Evolutionary conservation across 192 early-diverging fungal genomes (phyloP), one percentile per base, ranked within the genome.

Genomic region (Rhizophagus clarus): DNA sequence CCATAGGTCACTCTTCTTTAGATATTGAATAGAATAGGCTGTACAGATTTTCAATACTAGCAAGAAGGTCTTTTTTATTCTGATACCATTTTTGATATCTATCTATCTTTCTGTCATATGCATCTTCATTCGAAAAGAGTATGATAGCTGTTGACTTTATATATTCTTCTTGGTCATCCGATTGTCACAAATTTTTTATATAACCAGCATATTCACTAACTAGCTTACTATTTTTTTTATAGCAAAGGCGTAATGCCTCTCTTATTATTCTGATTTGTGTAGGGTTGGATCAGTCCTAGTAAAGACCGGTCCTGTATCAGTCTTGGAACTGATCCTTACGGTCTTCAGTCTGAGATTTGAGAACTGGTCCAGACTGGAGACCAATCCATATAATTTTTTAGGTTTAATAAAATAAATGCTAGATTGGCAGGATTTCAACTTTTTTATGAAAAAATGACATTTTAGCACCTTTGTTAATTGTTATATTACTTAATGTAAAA

Each of bases 61-160:
- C 29, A 69, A 69, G 67, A 10, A 69, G 67, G 0, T 69, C 29
- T 29, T 69, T 69, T 14, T 69, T 69, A 37, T 32, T 12, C 14
- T 69, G 67, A 69, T 69, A 69, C 67, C 67, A 69, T 69, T 69
- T 69, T 37, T 29, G n/a, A 69, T 69, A 69, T 69, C 67, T 69
- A 2, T 1, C 1, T 8, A 62, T 62, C 9, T 24, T 62, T 62
- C 20, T 62, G 0, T 62, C 20, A 62, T 62, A 62, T 24, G 61
- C 61, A 24, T 62, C 61, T n/a, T 62, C 34, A 69, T 69, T 69
- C 4, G 8, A 32, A 20, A 69, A 69, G 9, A 69, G 67, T 1
- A 20, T 69, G 37, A 69, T 37, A 17, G 67, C 67, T 0, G 67
- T 69, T 29, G n/a, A 69, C 14, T 69, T 69, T 69, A 69, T 37